A percentile compares a stretch with the other conserved stretches of the same genome.
These are phyloP conservation scores for Agaricus bisporus DNA, from an alignment of 768 basidiomycete species.

Conservation along the genomic window DNA sequence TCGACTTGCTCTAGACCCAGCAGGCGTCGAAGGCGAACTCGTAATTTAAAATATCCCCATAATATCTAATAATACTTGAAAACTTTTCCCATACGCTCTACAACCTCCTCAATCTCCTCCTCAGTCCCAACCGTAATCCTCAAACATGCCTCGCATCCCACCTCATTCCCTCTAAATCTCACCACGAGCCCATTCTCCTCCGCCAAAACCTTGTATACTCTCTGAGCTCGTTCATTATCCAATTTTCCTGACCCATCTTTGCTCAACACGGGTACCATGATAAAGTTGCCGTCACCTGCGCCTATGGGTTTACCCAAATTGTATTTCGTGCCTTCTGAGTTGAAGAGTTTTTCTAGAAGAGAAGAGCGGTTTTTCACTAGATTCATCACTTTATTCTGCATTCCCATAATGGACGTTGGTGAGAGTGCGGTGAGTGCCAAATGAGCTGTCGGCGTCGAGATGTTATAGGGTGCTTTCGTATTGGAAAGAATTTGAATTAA, in stretches of 20 bases:
- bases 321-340: constrained; percentile 22
- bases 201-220: constrained; percentile 76
- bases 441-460: constrained; percentile 83
- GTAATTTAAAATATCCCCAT: constrained; percentile 42
- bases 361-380: constrained; percentile 52
- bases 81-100: constrained; percentile 49
- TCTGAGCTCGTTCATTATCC: constrained; percentile 55
- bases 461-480: constrained; percentile 97
- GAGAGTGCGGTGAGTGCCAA: constrained; percentile 79
- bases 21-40: constrained; percentile 86
- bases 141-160: constrained; percentile 82
- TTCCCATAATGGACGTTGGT: constrained; percentile 49
- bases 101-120: constrained; percentile 62
- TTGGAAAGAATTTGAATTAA: constrained; percentile 89
- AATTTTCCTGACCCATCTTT: constrained; percentile 30
- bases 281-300: constrained; percentile 84
- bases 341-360: constrained; percentile 45
- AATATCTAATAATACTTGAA: constrained; percentile 24
- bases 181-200: constrained; percentile 87
- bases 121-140: constrained; percentile 85
- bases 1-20: constrained; percentile 70
- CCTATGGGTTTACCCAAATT: constrained; percentile 71
- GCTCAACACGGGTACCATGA: constrained; percentile 71
- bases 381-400: constrained; percentile 58
- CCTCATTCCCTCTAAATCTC: constrained; percentile 79